These are phyloP conservation scores for Tetrastigma voinierianum DNA, from an alignment of 164 flowering plant genomes.

Conservation along the genomic window DNA sequence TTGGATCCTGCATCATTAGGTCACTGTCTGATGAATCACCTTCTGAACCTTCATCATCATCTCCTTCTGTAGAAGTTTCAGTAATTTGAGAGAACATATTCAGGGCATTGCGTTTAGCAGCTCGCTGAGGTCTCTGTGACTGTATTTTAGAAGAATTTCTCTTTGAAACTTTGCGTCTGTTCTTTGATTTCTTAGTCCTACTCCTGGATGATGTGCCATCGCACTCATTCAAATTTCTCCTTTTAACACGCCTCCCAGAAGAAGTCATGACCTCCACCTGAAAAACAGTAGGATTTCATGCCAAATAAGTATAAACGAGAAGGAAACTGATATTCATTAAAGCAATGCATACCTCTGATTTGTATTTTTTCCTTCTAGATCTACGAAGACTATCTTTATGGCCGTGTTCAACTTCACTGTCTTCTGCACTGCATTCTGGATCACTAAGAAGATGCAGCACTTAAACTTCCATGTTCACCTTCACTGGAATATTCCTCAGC, in stretches of 20 bases:
- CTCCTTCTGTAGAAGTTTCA: conserved; percentile 63
- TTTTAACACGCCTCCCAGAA: conserved; percentile 82
- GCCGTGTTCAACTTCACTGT: conserved; percentile 20
- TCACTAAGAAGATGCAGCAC: conserved; percentile 30
- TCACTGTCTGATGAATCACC: conserved; percentile 60
- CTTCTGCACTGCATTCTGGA: conserved; percentile 40
- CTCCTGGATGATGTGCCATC: conserved; percentile 39
- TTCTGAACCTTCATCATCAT: conserved; percentile 54
- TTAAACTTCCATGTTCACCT: conserved; percentile 36
- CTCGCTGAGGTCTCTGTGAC: conserved; percentile 71
- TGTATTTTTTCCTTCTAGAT: conserved; percentile 70
- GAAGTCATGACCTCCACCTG: conserved; percentile 74
- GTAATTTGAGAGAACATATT: conserved; percentile 54
- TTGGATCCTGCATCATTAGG: conserved; percentile 38
- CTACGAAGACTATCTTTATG: conserved; percentile 51
- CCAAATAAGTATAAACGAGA: conserved; percentile 1
- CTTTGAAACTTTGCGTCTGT: conserved; percentile 34
- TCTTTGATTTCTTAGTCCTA: conserved; percentile 40
- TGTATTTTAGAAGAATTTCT: conserved; percentile 49
- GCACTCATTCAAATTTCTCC: conserved; percentile 64
- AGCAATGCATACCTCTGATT: conserved; percentile 45
- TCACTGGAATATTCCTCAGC: conserved; percentile 69
- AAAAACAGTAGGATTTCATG: conserved; percentile 4
- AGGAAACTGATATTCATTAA: not conserved
- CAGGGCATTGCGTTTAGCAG: conserved; percentile 86